Conservation (phyloP, 148 eudicot species). For the Vaccinium corymbosum region DNA sequence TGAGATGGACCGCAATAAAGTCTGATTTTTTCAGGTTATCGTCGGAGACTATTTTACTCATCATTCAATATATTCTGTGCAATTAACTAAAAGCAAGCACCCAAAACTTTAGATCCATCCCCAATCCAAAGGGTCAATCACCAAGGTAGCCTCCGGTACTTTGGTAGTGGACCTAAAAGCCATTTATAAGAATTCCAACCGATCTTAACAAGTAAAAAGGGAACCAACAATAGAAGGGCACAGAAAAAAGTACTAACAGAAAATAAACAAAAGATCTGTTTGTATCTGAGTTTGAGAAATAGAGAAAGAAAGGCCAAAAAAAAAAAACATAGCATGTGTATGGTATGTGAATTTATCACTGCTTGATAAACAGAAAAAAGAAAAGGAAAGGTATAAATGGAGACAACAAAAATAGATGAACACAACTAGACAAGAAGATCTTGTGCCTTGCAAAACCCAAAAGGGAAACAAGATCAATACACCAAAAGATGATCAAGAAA, state of each 20-base stretch:
- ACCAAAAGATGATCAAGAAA: not conserved
- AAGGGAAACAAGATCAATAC: not conserved
- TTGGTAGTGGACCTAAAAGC: not conserved
- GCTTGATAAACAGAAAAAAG: not conserved
- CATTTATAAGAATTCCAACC: not conserved
- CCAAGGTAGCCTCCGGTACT: not conserved
- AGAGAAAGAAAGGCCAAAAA: not conserved
- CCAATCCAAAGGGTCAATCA: not conserved
- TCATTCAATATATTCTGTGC: not conserved
- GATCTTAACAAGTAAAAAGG: constrained; percentile 9
- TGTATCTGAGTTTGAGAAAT: not conserved
- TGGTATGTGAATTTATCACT: not conserved
- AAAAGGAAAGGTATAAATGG: not conserved
- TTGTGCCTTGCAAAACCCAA: not conserved
- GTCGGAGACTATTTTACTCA: not conserved
- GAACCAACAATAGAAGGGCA: not conserved
- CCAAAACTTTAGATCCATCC: not conserved
- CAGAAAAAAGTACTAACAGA: not conserved
- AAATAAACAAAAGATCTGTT: not conserved
- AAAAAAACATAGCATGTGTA: not conserved
- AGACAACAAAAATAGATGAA: not conserved
- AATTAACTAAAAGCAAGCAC: not conserved
- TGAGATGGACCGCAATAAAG: not conserved
- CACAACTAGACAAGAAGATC: constrained; percentile 10
- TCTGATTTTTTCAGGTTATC: not conserved